A percentile compares a stretch with the other conserved stretches of the same genome.
Conservation (phyloP, 2,329 filamentous ascomycete species). For the Epichloe gansuensis region DNA sequence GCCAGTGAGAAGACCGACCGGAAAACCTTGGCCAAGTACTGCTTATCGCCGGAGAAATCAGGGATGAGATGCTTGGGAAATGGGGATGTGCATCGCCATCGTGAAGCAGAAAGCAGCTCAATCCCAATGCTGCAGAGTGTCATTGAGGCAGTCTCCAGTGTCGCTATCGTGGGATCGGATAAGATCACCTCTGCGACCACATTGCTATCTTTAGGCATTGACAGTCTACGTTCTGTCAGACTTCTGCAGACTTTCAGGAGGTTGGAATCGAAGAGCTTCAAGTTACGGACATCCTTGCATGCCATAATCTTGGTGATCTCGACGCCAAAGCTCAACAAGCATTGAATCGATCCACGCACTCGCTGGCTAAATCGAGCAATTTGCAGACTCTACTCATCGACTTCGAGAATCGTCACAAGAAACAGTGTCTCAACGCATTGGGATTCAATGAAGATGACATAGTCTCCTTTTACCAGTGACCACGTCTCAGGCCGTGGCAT, state of each 20-base stretch:
- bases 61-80: background rate
- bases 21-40: conserved; percentile 15
- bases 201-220: conserved; percentile 13
- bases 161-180: background rate
- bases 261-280: background rate
- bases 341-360: background rate
- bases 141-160: background rate
- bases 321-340: conserved; percentile 10
- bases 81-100: too few relatives aligned
- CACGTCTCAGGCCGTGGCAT: background rate
- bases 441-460: background rate
- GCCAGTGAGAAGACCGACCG: conserved; percentile 52
- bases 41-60: background rate
- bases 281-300: background rate
- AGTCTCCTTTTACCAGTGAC: background rate
- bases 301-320: conserved; percentile 5
- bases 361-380: background rate
- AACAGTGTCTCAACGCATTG: background rate
- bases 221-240: conserved; percentile 23
- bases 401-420: background rate
- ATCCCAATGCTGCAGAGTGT: background rate
- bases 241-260: conserved; percentile 19
- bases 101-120: background rate
- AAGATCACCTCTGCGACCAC: background rate
- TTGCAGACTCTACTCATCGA: background rate